Conservation (phyloP, 768 basidiomycete species). For the Leccinum disarticulatum region DNA sequence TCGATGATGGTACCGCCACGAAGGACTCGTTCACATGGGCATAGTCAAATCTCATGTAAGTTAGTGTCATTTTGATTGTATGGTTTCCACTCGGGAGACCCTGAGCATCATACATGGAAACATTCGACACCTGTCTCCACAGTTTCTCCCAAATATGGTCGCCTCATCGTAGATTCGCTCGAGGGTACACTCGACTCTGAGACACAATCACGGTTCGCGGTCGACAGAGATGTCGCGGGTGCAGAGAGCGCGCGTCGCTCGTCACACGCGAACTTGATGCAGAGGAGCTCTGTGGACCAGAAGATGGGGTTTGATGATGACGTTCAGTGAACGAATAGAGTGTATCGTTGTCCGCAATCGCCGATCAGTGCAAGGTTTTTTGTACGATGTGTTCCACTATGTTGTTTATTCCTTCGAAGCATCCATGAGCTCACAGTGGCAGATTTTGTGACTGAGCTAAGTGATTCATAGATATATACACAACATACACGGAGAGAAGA, state of each 20-base stretch:
- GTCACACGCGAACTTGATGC: no score
- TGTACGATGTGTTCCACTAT: not conserved
- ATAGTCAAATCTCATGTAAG: conserved; percentile 30
- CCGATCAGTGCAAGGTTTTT: not conserved
- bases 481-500: no score
- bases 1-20: conserved; percentile 4
- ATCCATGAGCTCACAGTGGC: not conserved
- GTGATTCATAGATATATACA: not conserved
- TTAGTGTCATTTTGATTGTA: conserved; percentile 24
- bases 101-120: conserved; percentile 19
- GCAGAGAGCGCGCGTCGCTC: no score
- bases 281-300: no score
- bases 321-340: no score
- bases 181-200: no score
- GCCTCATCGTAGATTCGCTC: no score
- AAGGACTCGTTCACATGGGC: conserved; percentile 26
- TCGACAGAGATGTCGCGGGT: no score
- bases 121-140: conserved; percentile 19
- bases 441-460: not conserved
- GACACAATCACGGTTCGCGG: no score
- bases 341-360: not conserved
- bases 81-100: conserved; percentile 19
- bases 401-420: not conserved
- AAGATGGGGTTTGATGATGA: no score
- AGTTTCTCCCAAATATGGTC: not conserved